Conservation (phyloP, 352 stramenopile genomes). For the Phytophthora hybrid region DNA sequence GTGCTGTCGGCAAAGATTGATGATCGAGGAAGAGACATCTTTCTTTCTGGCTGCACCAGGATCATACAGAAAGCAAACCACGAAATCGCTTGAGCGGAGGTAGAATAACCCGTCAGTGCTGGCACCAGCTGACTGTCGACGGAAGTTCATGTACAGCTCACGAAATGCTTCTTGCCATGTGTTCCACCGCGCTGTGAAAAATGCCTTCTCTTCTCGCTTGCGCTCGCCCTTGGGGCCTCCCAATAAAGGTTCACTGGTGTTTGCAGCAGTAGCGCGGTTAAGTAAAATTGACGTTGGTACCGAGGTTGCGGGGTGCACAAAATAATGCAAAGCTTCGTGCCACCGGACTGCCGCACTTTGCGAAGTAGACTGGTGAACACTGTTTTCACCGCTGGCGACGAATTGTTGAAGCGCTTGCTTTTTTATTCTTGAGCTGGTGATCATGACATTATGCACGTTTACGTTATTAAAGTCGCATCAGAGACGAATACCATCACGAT, state of each 20-base stretch:
- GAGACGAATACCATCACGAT: neutral
- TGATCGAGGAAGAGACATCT: slow-evolving; percentile 33
- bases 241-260: slow-evolving; percentile 36
- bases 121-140: slow-evolving; percentile 17
- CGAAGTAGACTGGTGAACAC: slow-evolving; percentile 2
- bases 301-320: slow-evolving; percentile 61
- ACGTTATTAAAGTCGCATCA: slow-evolving; percentile 5
- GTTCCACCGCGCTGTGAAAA: slow-evolving; percentile 63
- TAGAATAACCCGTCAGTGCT: slow-evolving; percentile 48
- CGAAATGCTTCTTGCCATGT: slow-evolving; percentile 78
- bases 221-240: slow-evolving; percentile 36
- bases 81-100: slow-evolving; percentile 68
- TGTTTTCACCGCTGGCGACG: slow-evolving; percentile 6
- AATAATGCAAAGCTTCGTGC: slow-evolving; percentile 74
- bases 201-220: slow-evolving; percentile 64
- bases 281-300: slow-evolving; percentile 60
- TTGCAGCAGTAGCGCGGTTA: slow-evolving; percentile 42
- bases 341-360: slow-evolving; percentile 54
- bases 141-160: slow-evolving; percentile 74
- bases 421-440: slow-evolving; percentile 45
- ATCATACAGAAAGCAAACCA: slow-evolving; percentile 65
- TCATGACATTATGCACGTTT: neutral
- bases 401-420: slow-evolving; percentile 48
- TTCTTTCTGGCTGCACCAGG: neutral
- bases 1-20: slow-evolving; percentile 51